Evolutionary conservation across 1,284 basidiomycete species (phyloP).

Genomic region (Rhodofomes roseus): DNA sequence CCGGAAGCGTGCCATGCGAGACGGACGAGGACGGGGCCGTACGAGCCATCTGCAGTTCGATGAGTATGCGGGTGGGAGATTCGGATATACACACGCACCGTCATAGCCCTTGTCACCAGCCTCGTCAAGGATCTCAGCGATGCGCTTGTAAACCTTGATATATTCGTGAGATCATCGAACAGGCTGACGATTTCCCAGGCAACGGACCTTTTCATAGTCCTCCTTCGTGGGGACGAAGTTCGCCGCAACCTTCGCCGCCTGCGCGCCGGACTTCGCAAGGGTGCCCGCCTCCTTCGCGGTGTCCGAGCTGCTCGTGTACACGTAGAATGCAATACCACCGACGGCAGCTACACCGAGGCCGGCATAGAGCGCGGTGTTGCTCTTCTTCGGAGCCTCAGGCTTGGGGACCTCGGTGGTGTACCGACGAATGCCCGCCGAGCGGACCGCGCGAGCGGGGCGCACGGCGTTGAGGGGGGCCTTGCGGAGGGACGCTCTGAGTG

Average conservation of each 20-base stretch:
- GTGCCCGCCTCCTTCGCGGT: slow-evolving; percentile 47
- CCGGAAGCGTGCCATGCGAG: slow-evolving; percentile 94
- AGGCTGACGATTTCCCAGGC: background rate
- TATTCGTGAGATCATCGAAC: background rate
- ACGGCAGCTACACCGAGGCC: slow-evolving; percentile 50
- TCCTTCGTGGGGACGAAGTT: slow-evolving; percentile 69
- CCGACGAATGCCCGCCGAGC: slow-evolving; percentile 41
- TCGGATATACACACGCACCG: slow-evolving; percentile 42
- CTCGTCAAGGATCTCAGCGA: slow-evolving; percentile 75
- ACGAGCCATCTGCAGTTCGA: slow-evolving; percentile 73
- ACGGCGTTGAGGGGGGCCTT: slow-evolving; percentile 36
- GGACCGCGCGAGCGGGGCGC: slow-evolving; percentile 26
- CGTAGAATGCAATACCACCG: slow-evolving; percentile 52
- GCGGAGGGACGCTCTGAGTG: slow-evolving; percentile 44
- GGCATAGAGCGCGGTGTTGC: slow-evolving; percentile 51
- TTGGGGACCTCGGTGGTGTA: slow-evolving; percentile 51
- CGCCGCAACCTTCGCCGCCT: slow-evolving; percentile 56
- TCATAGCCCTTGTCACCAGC: slow-evolving; percentile 73
- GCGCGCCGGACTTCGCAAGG: slow-evolving; percentile 53
- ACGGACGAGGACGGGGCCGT: slow-evolving; percentile 87
- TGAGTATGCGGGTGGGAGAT: background rate
- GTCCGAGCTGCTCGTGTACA: slow-evolving; percentile 41
- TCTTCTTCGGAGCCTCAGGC: slow-evolving; percentile 29
- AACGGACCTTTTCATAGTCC: slow-evolving; percentile 82
- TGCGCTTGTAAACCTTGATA: slow-evolving; percentile 78